Evolutionary conservation across 2,329 filamentous ascomycete species (phyloP).

Genomic region (Arthrobotrys entomopaga): DNA sequence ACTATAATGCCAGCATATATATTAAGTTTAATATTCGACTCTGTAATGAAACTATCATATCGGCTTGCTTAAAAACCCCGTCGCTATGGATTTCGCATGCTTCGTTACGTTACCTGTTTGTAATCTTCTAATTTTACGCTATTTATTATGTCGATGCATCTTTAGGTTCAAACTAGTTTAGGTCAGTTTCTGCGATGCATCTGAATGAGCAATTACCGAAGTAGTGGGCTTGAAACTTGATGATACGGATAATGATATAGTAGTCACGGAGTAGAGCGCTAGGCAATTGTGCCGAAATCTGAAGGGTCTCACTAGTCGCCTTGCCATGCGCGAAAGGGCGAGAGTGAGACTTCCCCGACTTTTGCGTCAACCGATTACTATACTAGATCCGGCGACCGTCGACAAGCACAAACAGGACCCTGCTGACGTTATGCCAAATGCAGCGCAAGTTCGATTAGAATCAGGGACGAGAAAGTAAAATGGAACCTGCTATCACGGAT

Average conservation of each 20-base stretch:
- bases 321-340: constrained; percentile 27
- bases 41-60: not conserved
- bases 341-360: constrained; percentile 1
- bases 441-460: constrained; percentile 17
- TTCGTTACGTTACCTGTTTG: too few species aligned
- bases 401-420: not conserved
- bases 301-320: constrained; percentile 24
- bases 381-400: constrained; percentile 34
- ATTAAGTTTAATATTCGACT: not conserved
- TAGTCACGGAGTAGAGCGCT: not conserved
- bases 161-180: too few species aligned
- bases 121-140: too few species aligned
- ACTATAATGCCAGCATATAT: too few species aligned
- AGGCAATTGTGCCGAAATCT: constrained; percentile 24
- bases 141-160: too few species aligned
- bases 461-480: constrained; percentile 25
- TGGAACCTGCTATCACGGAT: constrained; percentile 20
- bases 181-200: too few species aligned
- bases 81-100: too few species aligned
- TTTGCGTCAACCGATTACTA: constrained; percentile 23
- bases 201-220: too few species aligned
- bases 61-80: too few species aligned
- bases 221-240: not conserved
- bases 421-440: constrained; percentile 32
- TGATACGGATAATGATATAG: not conserved